Conservation (phyloP, 73 alveolate genomes). For the Uronychia setigera region DNA sequence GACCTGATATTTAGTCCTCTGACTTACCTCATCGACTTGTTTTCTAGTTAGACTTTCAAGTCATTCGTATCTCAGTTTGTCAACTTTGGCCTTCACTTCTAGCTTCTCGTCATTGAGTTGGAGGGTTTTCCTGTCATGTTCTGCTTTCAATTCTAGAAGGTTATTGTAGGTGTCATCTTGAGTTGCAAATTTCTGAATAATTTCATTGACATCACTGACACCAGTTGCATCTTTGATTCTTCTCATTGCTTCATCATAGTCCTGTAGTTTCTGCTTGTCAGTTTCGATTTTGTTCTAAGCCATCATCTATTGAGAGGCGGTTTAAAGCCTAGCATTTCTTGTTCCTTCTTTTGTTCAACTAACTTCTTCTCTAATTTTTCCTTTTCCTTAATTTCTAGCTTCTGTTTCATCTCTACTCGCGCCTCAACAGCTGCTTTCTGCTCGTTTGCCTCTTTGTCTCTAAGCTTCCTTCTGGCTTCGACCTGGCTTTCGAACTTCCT, state of each 20-base stretch:
- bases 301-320: not conserved
- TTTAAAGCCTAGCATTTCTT: constrained; percentile 17
- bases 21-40: constrained; percentile 81
- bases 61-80: constrained; percentile 87
- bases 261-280: constrained; percentile 30
- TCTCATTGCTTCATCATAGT: constrained; percentile 79
- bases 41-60: constrained; percentile 91
- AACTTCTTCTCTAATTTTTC: constrained; percentile 24
- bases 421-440: constrained; percentile 65
- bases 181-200: constrained; percentile 96
- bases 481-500: constrained; percentile 85
- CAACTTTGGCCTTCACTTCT: constrained; percentile 77
- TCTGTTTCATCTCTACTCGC: constrained; percentile 52
- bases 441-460: constrained; percentile 78
- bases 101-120: constrained; percentile 76
- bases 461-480: constrained; percentile 85
- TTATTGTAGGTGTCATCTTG: constrained; percentile 92
- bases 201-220: constrained; percentile 98
- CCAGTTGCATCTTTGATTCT: constrained; percentile 95
- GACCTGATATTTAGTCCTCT: constrained; percentile 13
- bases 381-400: constrained; percentile 40
- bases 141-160: constrained; percentile 82
- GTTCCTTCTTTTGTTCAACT: constrained; percentile 20
- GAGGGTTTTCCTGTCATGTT: constrained; percentile 81
- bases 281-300: constrained; percentile 9